Percentiles rank a stretch among this genome's conserved stretches.
Evolutionary conservation across 331 rosid species (phyloP).

Genomic region (Quercus phellos): DNA sequence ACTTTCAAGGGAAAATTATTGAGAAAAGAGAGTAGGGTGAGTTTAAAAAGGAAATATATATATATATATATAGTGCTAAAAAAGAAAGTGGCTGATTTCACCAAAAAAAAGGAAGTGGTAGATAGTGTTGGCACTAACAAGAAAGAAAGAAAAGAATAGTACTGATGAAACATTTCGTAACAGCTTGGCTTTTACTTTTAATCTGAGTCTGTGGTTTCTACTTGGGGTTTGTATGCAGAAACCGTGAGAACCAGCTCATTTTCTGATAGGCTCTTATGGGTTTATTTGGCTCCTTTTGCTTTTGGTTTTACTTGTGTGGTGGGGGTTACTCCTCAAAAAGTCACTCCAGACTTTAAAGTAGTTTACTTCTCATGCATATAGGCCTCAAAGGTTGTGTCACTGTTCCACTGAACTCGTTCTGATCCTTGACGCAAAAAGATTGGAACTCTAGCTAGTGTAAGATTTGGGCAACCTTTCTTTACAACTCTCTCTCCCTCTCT

Average conservation of each 20-base stretch:
- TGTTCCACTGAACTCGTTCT: too few species aligned
- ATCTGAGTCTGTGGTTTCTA: background rate
- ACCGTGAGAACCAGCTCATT: too few species aligned
- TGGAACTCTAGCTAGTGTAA: too few species aligned
- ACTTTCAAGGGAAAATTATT: constrained; percentile 24
- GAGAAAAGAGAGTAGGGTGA: constrained; percentile 20
- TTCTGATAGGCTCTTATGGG: too few species aligned
- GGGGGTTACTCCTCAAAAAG: too few species aligned
- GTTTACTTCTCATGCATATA: constrained; percentile 19
- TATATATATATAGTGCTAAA: background rate
- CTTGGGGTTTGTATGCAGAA: too few species aligned
- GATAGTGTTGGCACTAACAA: constrained; percentile 13
- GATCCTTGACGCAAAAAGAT: too few species aligned
- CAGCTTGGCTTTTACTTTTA: constrained; percentile 29
- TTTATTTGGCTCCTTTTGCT: too few species aligned
- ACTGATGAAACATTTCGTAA: constrained; percentile 29
- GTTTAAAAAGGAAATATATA: background rate
- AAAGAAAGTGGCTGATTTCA: background rate
- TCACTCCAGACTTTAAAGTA: background rate
- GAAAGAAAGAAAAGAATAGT: too few species aligned
- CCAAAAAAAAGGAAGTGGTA: background rate
- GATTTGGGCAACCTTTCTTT: too few species aligned
- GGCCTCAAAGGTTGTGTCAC: background rate
- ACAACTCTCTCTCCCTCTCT: too few species aligned
- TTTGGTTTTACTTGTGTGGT: too few species aligned